Base-by-base conservation (phyloP, 2,329 filamentous ascomycete genomes). In the Emergomyces pasteurianus region DNA sequence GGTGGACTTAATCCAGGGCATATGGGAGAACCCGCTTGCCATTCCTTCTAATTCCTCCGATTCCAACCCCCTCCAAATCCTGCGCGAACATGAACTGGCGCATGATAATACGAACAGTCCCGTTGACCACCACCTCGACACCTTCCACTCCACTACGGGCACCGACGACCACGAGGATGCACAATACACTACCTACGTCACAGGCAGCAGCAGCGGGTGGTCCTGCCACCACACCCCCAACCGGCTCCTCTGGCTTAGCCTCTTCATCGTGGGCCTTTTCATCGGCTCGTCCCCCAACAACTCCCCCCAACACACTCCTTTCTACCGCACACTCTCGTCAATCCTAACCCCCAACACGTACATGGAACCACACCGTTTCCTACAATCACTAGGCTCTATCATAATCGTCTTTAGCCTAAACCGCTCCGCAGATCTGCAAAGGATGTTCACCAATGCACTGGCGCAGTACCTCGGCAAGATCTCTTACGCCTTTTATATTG, bases 381-480 rank as follows among this genome's bases (percentile, higher is more conserved):
- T 74, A 8, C 75, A 77, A 43, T 74, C 72, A 5, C 65, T 78
- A 40, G 75, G 76, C 36, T 74, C 76, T 1, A 64, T 74, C 31
- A 60, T 78, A 53, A 73, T 78, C 40, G 74, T 78, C 54, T 74
- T 70, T 63, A 71, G 70, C 61, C 73, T 77, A 61, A 76, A 75
- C 62, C 73, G 73, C 53, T 75, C 72, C 31, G 68, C 67, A 7
- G 67, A 70, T 14, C 70, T 78, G 40, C 75, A 78, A 58, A 69
- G 68, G 56, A 63, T 77, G 18, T 76, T 78, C 64, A 72, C 69
- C 36, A 73, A 73, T 55, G 66, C 67, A 0, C 36, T 77, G 2
- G 74, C 75, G 7, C 76, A 77, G 61, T 79, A 79, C 60, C 67
- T 79, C 9, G 77, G 77, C 61, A 75, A 74, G 49, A 77, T 79